Conservation (phyloP, 139 green algal species). For the Pseudopediastrum boryanum region DNA sequence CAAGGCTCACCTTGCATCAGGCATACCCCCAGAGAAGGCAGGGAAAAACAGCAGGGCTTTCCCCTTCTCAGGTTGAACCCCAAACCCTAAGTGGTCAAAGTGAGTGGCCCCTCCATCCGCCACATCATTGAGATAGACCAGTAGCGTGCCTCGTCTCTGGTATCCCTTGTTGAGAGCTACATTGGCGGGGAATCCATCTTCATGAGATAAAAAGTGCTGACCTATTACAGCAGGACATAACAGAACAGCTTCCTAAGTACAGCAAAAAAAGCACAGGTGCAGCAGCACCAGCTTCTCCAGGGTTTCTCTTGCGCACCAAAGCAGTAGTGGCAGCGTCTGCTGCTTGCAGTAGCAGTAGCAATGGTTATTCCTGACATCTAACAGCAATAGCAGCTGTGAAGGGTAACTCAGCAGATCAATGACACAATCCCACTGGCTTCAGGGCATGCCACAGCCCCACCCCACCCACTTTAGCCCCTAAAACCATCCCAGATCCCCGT, state of each 20-base stretch:
- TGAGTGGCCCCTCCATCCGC: conserved; percentile 59
- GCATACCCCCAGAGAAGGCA: conserved; percentile 59
- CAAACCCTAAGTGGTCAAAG: conserved; percentile 70
- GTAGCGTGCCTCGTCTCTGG: conserved; percentile 75
- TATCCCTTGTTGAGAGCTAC: conserved; percentile 70
- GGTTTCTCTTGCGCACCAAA: background rate
- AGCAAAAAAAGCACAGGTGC: background rate
- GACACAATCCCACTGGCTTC: background rate
- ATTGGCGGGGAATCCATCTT: conserved; percentile 68
- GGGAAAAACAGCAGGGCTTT: conserved; percentile 80
- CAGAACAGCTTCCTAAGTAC: background rate
- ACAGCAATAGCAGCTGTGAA: background rate
- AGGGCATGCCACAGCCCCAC: no score
- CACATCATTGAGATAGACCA: conserved; percentile 69
- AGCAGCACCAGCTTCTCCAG: no score
- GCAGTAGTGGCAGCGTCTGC: background rate
- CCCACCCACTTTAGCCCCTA: no score
- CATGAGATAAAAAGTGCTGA: conserved; percentile 69
- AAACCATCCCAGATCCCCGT: no score
- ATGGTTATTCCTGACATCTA: background rate
- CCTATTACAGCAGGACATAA: conserved; percentile 11
- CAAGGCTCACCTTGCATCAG: conserved; percentile 44
- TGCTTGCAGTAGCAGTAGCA: background rate
- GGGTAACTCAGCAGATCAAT: background rate
- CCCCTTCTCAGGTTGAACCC: conserved; percentile 59